Evolutionary conservation across 352 stramenopile species (phyloP), one percentile per base, ranked within the genome.

Genomic region (Elongisporangium undulatum): DNA sequence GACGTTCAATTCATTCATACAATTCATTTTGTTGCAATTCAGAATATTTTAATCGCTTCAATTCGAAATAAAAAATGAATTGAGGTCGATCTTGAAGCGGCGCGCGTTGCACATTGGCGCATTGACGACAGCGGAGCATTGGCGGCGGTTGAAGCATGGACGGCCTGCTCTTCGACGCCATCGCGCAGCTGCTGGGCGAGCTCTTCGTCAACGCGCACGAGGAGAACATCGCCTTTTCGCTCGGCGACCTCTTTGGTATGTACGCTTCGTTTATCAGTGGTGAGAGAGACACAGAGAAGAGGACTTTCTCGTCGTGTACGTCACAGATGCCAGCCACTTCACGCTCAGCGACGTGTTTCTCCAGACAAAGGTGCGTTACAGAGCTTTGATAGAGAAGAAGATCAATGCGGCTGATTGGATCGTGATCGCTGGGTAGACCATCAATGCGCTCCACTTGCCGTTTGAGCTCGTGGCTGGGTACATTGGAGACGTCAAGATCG

Each of bases 241-340:
- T 87, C 26, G 83, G 83, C 16, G 83, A 92, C 24, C 68, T 92
- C 34, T 92, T 92, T 23, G 80, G 79, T 89, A 23, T 5, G 72
- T 55, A n/a, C n/a, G n/a, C n/a, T n/a, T n/a, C 0, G 15, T 21
- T n/a, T 16, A 2, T 6, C 45, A 8, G 17, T 20, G 2, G n/a
- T 61, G 55, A 38, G 17, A 21, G 12, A 3, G 4, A 39, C 21
- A 45, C 48, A 6, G 20, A 23, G 29, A 4, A 23, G 20, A 20
- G 5, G 13, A 17, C 13, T 13, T 22, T 13, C 41, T n/a, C 21
- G 3, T 1, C 41, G 10, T 12, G 23, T 48, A 41, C 53, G n/a
- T 9, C 3, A 38, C 53, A 89, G 77, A 92, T 29, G 56, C 80
- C 26, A 92, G 83, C 50, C 77, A 90, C 24, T 82, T 89, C 48